These are phyloP conservation scores for Filobasidium floriforme DNA, from an alignment of 768 basidiomycete species.

Conservation along the genomic window DNA sequence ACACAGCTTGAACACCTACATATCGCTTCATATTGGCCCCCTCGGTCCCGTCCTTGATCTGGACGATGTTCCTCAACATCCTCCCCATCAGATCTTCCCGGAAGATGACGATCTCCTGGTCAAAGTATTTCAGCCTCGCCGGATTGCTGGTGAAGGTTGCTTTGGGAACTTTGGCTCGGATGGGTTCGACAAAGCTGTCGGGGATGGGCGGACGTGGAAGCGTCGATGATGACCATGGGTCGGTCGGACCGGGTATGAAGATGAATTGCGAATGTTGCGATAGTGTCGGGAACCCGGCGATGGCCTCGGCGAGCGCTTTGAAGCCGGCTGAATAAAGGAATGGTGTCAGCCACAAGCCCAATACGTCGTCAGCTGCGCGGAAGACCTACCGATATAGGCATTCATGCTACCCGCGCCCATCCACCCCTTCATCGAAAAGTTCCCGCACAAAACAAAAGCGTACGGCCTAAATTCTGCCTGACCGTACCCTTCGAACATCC, in stretches of 20 bases:
- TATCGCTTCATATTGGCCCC: slow-evolving; percentile 73
- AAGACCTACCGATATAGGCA: slow-evolving; percentile 67
- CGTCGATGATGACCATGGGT: slow-evolving; percentile 68
- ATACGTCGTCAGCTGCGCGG: neutral
- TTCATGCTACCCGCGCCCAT: slow-evolving; percentile 64
- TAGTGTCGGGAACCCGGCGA: slow-evolving; percentile 70
- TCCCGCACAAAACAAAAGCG: slow-evolving; percentile 85
- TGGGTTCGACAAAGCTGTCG: slow-evolving; percentile 60
- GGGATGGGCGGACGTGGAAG: slow-evolving; percentile 76
- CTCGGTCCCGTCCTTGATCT: slow-evolving; percentile 70
- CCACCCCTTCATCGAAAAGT: slow-evolving; percentile 83
- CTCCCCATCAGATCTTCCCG: slow-evolving; percentile 87
- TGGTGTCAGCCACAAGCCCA: neutral
- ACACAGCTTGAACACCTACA: slow-evolving; percentile 50
- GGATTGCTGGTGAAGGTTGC: slow-evolving; percentile 81
- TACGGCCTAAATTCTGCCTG: slow-evolving; percentile 87
- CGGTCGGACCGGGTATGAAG: slow-evolving; percentile 87
- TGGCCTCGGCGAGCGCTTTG: slow-evolving; percentile 73
- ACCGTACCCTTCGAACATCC: slow-evolving; percentile 63
- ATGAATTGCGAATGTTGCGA: slow-evolving; percentile 77
- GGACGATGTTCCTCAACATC: slow-evolving; percentile 85
- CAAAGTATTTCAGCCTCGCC: slow-evolving; percentile 87
- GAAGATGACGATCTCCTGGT: slow-evolving; percentile 90
- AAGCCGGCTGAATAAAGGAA: slow-evolving; percentile 50
- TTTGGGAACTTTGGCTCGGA: slow-evolving; percentile 68